Percentiles rank a stretch among this genome's conserved stretches.
These are phyloP conservation scores for Omphalotus guepiniiformis DNA, from an alignment of 768 basidiomycete species.

Conservation along the genomic window DNA sequence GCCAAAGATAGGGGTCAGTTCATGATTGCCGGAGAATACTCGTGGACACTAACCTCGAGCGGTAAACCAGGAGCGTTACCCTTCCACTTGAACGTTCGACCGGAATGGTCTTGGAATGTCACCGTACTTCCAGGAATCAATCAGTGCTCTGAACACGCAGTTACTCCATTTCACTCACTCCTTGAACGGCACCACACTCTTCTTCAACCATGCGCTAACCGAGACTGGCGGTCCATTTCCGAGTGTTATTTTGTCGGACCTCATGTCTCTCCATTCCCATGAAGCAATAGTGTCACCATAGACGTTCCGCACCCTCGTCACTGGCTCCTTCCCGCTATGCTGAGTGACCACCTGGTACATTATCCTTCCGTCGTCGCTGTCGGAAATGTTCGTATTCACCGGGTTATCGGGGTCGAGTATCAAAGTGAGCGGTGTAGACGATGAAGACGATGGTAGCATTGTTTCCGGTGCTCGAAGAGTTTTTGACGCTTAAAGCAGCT, in stretches of 20 bases:
- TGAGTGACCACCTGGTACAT: conserved; percentile 35
- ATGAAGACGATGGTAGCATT: too few relatives aligned
- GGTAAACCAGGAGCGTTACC: conserved; percentile 30
- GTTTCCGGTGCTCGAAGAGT: too few relatives aligned
- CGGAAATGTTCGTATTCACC: conserved; percentile 33
- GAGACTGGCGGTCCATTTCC: conserved; percentile 26
- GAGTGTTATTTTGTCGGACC: conserved; percentile 34
- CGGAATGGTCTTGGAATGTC: conserved; percentile 28
- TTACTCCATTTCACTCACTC: conserved; percentile 25
- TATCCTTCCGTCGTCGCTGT: conserved; percentile 25
- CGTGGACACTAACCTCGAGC: conserved; percentile 23
- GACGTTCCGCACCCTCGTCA: conserved; percentile 29
- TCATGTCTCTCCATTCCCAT: conserved; percentile 34
- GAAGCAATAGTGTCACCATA: conserved; percentile 30
- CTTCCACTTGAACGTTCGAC: conserved; percentile 38
- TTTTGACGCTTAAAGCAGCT: too few relatives aligned
- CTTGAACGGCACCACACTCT: conserved; percentile 36
- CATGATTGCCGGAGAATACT: not conserved
- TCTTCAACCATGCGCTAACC: conserved; percentile 34
- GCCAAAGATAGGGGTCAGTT: conserved; percentile 1
- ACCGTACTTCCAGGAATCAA: conserved; percentile 28
- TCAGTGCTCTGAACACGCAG: not conserved
- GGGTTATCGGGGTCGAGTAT: conserved; percentile 38
- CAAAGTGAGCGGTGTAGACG: conserved; percentile 19
- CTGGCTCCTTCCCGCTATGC: conserved; percentile 22